Evolutionary conservation across 306 rosid genomes (phyloP).

Genomic region (Cotoneaster glaucophyllus): DNA sequence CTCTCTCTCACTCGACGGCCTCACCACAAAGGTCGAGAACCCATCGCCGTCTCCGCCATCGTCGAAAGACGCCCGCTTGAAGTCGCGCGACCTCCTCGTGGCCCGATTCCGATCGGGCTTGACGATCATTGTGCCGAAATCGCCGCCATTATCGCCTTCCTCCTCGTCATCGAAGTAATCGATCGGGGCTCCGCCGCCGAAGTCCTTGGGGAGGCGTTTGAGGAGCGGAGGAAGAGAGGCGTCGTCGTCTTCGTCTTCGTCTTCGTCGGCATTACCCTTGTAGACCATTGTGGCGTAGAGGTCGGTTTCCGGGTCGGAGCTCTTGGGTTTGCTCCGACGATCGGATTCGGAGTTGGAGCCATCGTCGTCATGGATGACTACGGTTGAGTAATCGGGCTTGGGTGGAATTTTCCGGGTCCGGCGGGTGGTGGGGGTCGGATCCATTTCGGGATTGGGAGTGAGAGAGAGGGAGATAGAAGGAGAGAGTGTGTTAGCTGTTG

Average conservation of each 20-base stretch:
- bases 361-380: slow-evolving; percentile 56
- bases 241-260: slow-evolving; percentile 59
- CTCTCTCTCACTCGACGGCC: slow-evolving; percentile 54
- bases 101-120: slow-evolving; percentile 47
- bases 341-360: slow-evolving; percentile 23
- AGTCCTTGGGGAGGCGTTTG: slow-evolving; percentile 85
- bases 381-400: slow-evolving; percentile 68
- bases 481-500: neutral
- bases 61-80: slow-evolving; percentile 18
- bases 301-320: slow-evolving; percentile 34
- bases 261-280: slow-evolving; percentile 50
- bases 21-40: slow-evolving; percentile 71
- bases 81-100: slow-evolving; percentile 33
- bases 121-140: slow-evolving; percentile 71
- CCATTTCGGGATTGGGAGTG: slow-evolving; percentile 33
- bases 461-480: neutral
- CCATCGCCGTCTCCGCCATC: slow-evolving; percentile 40
- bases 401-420: slow-evolving; percentile 41
- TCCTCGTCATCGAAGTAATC: slow-evolving; percentile 61
- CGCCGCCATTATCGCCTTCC: slow-evolving; percentile 37
- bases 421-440: slow-evolving; percentile 38
- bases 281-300: slow-evolving; percentile 69
- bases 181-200: slow-evolving; percentile 84
- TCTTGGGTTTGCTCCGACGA: slow-evolving; percentile 25
- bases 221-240: slow-evolving; percentile 92